Base-by-base conservation (phyloP, 1,284 basidiomycete species). In the Pascua guehoae region DNA sequence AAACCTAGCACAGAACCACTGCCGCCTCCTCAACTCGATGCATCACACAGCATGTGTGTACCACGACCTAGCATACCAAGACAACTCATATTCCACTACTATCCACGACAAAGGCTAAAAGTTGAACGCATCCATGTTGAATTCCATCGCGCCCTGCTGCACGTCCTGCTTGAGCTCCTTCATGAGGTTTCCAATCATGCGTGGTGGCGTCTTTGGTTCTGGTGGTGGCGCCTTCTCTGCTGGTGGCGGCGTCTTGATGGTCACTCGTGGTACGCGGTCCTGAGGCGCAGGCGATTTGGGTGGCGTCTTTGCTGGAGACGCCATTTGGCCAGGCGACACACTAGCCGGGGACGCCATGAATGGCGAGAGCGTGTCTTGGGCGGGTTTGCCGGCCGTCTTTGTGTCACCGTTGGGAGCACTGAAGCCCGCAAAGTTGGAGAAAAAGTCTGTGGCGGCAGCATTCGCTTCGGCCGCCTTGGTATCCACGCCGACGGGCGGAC, bases 121-220 rank as follows among this genome's bases (percentile, higher is more conserved):
- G 58, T 75, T 75, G 64, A 79, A 79, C 40, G 60, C 65, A 41
- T 71, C 68, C 73, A 79, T 76, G 53, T 75, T 67, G 57, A 79
- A 78, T 53, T 75, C 76, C 66, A 72, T 69, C 12, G 62, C 73
- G 36, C 76, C 77, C 57, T 79, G 77, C 56, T 70, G 65, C 18
- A 72, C 70, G 55, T 75, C 72, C 56, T 73, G 68, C 56, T 73
- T 71, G 39, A 74, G 65, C 39, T 70, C 70, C 62, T 75, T 75
- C 71, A 94, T 87, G 68, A 93, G 74, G 66, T 81, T 88, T 4
- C 90, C 90, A 47, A 92, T 76, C 18, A 87, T 89, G 53, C 85
- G 85, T 67, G 88, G 88, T 7, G 41, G 14, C 16, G 40, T 40
- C n/a, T 12, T 11, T 16, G 10, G 64, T 16, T 15, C 14, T 16